Evolutionary conservation across 2,329 filamentous ascomycete species (phyloP), one percentile per base, ranked within the genome.

Genomic region (Fusarium fracticaudum): DNA sequence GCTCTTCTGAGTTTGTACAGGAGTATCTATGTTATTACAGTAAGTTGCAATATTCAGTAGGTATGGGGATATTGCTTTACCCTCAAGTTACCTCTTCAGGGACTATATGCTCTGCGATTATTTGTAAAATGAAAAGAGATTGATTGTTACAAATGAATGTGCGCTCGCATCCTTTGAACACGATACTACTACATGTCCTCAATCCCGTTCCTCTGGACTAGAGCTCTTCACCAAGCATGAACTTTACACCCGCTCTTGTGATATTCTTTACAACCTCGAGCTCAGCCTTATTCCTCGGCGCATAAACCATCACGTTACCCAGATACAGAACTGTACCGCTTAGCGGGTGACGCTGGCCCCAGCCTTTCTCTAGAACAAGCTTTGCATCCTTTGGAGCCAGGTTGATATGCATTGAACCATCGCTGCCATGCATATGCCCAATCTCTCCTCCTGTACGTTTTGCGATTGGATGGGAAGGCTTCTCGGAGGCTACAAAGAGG

Each of bases 251-350:
- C 13, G 71, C 72, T 29, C 44, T 54, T 2, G 64, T 74, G 22
- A 74, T 66, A 1, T 24, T 38, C 48, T 74, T 48, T 0, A 61
- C 60, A 40, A 60, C n/a, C 37, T 64, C 59, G n/a, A 74, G 29
- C 41, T 74, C 72, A 4, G 60, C 51, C n/a, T 72, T 37, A 10
- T 29, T 57, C 29, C 67, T 64, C 5, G 72, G 72, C n/a, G 72
- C 71, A 45, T 74, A 74, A n/a, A 69, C 31, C 72, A 72, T 74
- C 35, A 69, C 18, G 22, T 72, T 45, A 14, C 72, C 72, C 26
- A 72, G 6, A n/a, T 74, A 74, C 40, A 74, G 26, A 35, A 64
- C 53, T 24, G 60, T 65, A 9, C 71, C 71, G 15, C 59, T 63
- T 24, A 74, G 26, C 4, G 72, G 71, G 48, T 74, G 72, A 14